These are phyloP conservation scores for Phellopilus nigrolimitatus DNA, from an alignment of 1,284 basidiomycete species.

Conservation along the genomic window DNA sequence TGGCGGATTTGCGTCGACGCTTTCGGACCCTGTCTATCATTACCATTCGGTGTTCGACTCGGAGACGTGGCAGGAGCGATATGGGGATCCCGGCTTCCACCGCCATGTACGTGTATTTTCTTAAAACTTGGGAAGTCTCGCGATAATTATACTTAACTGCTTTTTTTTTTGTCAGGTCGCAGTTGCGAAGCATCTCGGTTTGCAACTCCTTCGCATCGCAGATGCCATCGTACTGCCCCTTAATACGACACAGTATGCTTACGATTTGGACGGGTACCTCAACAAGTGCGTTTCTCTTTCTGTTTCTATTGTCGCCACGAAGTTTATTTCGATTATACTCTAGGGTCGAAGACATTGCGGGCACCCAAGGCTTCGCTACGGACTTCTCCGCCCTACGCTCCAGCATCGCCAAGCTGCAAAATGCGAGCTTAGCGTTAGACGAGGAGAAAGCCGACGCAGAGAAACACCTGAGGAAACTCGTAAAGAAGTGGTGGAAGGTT, in stretches of 20 bases:
- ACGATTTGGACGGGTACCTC: constrained; percentile 45
- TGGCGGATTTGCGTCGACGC: constrained; percentile 44
- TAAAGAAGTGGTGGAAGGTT: constrained; percentile 11
- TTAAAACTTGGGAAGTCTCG: too few species aligned
- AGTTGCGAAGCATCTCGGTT: constrained; percentile 61
- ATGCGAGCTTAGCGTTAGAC: constrained; percentile 52
- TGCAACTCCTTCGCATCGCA: constrained; percentile 57
- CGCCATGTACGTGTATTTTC: constrained; percentile 46
- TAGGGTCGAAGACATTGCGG: constrained; percentile 19
- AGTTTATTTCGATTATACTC: background rate
- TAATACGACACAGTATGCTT: constrained; percentile 71
- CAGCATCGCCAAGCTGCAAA: constrained; percentile 47
- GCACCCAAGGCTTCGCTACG: constrained; percentile 1
- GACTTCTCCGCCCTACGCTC: constrained; percentile 27
- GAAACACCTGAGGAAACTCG: constrained; percentile 28
- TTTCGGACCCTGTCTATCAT: constrained; percentile 64
- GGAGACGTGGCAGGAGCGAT: constrained; percentile 65
- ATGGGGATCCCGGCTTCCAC: constrained; percentile 69
- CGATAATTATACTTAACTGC: background rate
- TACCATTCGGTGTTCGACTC: constrained; percentile 78
- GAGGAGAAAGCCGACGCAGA: constrained; percentile 37
- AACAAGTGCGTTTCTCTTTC: constrained; percentile 34
- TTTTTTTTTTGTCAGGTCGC: constrained; percentile 42
- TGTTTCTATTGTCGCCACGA: background rate
- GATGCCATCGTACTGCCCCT: constrained; percentile 60